Evolutionary conservation across 1,284 basidiomycete genomes (phyloP).

Genomic region (Apiotrichum gamsii): DNA sequence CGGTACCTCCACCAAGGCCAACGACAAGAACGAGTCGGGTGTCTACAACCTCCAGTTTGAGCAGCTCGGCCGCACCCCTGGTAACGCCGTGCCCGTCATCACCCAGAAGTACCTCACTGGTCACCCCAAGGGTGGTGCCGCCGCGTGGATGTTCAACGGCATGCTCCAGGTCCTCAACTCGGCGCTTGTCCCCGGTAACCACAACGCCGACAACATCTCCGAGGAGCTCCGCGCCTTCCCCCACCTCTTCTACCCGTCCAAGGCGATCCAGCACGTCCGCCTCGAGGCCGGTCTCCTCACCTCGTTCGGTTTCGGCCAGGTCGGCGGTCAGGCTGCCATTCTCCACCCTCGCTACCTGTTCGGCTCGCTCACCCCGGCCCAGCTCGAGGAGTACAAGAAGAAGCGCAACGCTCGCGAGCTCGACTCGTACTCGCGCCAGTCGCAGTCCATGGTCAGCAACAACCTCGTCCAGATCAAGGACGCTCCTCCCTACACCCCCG

Average conservation of each 20-base stretch:
- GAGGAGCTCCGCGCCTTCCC: slow-evolving; percentile 83
- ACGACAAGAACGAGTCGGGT: slow-evolving; percentile 96
- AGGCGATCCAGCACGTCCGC: slow-evolving; percentile 86
- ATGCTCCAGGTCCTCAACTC: slow-evolving; percentile 78
- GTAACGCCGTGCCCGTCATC: slow-evolving; percentile 93
- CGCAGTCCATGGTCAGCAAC: slow-evolving; percentile 88
- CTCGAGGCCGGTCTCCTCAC: slow-evolving; percentile 88
- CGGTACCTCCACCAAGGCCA: slow-evolving; percentile 92
- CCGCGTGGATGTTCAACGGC: slow-evolving; percentile 95
- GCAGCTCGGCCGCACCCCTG: slow-evolving; percentile 76
- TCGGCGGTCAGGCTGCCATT: slow-evolving; percentile 84
- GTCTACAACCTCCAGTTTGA: slow-evolving; percentile 95
- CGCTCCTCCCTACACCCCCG: slow-evolving; percentile 78
- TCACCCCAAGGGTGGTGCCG: slow-evolving; percentile 94
- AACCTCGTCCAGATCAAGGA: slow-evolving; percentile 95
- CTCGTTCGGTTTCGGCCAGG: slow-evolving; percentile 99
- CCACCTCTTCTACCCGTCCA: slow-evolving; percentile 94
- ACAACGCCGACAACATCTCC: slow-evolving; percentile 94
- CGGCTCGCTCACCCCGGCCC: slow-evolving; percentile 66
- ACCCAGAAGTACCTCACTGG: slow-evolving; percentile 96
- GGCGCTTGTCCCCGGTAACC: slow-evolving; percentile 92
- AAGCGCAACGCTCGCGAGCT: slow-evolving; percentile 65
- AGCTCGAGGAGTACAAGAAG: slow-evolving; percentile 68
- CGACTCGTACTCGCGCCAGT: slow-evolving; percentile 85
- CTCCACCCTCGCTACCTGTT: slow-evolving; percentile 88